Base-by-base conservation (phyloP, 106 monocot species). In the Dactylorhiza incarnata region DNA sequence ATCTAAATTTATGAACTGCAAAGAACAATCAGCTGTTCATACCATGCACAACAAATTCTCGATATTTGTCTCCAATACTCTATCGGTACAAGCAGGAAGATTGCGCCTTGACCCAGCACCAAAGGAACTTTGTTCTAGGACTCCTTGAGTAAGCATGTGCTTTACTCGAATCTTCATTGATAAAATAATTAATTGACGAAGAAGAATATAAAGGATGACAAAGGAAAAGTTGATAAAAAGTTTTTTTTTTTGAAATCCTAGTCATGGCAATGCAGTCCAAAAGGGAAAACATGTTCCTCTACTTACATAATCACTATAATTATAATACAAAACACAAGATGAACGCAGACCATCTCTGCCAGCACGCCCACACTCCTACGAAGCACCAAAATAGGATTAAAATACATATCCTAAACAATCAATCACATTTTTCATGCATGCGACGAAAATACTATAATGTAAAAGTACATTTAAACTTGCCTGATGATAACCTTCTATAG, bases 401-500 rank as follows among this genome's bases (percentile, higher is more conserved):
- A 9, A 77, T 49, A 67, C 20, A 11, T 51, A 44, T 76, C 0
- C 5, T 29, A 54, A 54, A 54, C 24, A 55, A 37, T 37, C 37
- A 74, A 53, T 45, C 7, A 77, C 48, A 49, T 3, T 74, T 24
- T 73, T 22, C 26, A 78, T 46, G 26, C 25, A 73, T 59, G 11
- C 73, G 78, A 59, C n/a, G 48, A 3, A 5, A 73, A 9, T 3
- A 49, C 48, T n/a, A 62, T 15, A 22, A 9, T 23, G 62, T 23
- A 45, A 68, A 8, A 17, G 48, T 45, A 51, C n/a, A 46, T 46
- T 9, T 56, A 22, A 72, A 48, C 48, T 77, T 74, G 91, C 97
- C 89, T 99, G 94, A 85, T 94, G 94, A 75, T 99, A 99, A 12
- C 97, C 97, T 86, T 99, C 97, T 73, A 99, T 99, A 61, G 94